Conservation (phyloP, 2,329 filamentous ascomycete species). For the Mariannaea sp. region DNA sequence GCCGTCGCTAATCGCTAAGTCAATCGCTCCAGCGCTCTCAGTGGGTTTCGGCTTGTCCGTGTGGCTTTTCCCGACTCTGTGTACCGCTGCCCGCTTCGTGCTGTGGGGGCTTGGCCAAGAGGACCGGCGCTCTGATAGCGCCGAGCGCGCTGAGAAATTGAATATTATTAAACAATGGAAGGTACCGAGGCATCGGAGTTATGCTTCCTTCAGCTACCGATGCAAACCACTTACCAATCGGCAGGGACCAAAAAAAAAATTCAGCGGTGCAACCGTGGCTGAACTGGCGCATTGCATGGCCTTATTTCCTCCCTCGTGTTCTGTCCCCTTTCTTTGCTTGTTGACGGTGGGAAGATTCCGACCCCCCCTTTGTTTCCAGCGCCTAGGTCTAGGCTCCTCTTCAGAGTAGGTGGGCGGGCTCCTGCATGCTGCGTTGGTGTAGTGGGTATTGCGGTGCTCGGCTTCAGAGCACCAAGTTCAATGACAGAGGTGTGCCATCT, state of each 20-base stretch:
- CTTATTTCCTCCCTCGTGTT: background rate
- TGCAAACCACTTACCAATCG: background rate
- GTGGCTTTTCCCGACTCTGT: constrained; percentile 17
- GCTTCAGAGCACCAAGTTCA: background rate
- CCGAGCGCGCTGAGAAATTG: background rate
- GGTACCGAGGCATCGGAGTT: constrained; percentile 8
- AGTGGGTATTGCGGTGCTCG: background rate
- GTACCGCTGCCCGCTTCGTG: constrained; percentile 2
- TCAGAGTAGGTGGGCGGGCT: background rate
- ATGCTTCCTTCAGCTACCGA: background rate
- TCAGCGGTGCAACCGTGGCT: background rate
- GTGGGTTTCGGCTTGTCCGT: constrained; percentile 34
- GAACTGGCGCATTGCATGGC: background rate
- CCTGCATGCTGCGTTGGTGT: background rate
- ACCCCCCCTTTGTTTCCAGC: background rate
- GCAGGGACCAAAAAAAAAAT: background rate
- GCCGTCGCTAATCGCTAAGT: no score
- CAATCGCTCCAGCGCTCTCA: constrained; percentile 8
- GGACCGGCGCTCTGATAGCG: constrained; percentile 1
- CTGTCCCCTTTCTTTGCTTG: background rate
- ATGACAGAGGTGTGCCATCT: background rate
- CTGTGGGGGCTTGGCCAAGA: background rate
- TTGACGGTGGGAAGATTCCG: background rate
- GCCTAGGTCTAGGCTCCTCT: background rate
- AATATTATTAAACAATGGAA: background rate